Percentiles rank a stretch among this genome's conserved stretches.
phyloP scores from a whole-genome alignment of 768 basidiomycete species.

The Tricholoma sp. region DNA sequence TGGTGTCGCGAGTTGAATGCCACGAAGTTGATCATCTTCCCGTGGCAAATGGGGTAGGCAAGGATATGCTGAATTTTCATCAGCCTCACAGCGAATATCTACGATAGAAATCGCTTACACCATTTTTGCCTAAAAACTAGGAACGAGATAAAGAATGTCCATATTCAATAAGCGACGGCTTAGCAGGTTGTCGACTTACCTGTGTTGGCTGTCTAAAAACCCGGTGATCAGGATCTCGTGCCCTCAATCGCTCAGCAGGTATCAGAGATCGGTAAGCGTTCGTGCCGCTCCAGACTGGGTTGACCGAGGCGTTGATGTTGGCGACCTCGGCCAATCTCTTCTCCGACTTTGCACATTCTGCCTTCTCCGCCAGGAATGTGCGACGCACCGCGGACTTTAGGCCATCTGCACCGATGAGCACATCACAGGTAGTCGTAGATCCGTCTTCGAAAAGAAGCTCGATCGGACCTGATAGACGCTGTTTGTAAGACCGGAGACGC shows the following conservation, averaged over 20 bases:
- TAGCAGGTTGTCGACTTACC: conserved; percentile 11
- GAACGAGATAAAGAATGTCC: background rate
- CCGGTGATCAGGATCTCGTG: conserved; percentile 19
- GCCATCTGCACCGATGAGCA: conserved; percentile 38
- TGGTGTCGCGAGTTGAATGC: conserved; percentile 24
- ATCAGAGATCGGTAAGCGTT: conserved; percentile 28
- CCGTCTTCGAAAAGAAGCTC: conserved; percentile 41
- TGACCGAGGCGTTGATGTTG: conserved; percentile 12
- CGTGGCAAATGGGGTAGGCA: conserved; percentile 33
- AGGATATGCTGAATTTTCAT: conserved; percentile 29
- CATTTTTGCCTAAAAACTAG: conserved; percentile 29
- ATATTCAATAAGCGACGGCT: too few relatives aligned
- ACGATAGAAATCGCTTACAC: conserved; percentile 12
- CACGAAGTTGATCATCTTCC: conserved; percentile 30
- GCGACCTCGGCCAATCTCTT: conserved; percentile 4
- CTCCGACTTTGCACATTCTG: conserved; percentile 3
- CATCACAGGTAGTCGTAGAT: conserved; percentile 39
- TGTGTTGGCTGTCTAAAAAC: conserved; percentile 15
- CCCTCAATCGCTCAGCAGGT: conserved; percentile 24
- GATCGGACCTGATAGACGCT: conserved; percentile 14
- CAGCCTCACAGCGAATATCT: conserved; percentile 15
- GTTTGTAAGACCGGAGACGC: conserved; percentile 37
- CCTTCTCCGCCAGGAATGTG: conserved; percentile 16
- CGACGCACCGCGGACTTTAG: conserved; percentile 30
- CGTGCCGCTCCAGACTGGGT: conserved; percentile 39